A percentile compares a stretch with the other conserved stretches of the same genome.
Conservation (phyloP, 1,284 basidiomycete species). For the Cryptococcus hybrid region DNA sequence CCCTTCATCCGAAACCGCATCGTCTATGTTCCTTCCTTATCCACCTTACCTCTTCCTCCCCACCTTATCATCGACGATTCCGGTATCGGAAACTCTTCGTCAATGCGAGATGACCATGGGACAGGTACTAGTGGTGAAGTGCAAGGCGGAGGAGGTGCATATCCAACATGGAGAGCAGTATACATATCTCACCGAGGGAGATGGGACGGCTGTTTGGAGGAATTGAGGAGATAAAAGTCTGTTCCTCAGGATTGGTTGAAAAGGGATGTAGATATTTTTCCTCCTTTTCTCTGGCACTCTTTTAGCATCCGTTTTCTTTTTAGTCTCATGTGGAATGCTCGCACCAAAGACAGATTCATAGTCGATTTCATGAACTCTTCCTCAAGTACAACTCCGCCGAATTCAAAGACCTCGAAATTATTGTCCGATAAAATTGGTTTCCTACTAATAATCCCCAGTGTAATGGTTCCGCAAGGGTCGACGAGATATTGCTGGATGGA, state of each 20-base stretch:
- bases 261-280: neutral
- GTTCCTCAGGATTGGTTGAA: neutral
- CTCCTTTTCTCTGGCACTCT: no score
- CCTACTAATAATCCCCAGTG: conserved; percentile 15
- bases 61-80: conserved; percentile 9
- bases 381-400: conserved; percentile 6
- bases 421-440: conserved; percentile 13
- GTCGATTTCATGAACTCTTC: conserved; percentile 9
- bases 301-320: neutral
- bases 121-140: conserved; percentile 11
- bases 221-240: conserved; percentile 8
- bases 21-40: conserved; percentile 1
- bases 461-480: conserved; percentile 1
- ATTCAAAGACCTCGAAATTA: conserved; percentile 14
- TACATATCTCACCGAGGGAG: conserved; percentile 12
- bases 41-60: conserved; percentile 1
- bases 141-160: conserved; percentile 3
- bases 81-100: conserved; percentile 5
- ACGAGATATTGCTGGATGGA: neutral
- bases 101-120: conserved; percentile 3
- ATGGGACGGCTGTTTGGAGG: conserved; percentile 14
- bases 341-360: conserved; percentile 4
- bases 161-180: conserved; percentile 11
- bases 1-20: conserved; percentile 8
- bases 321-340: neutral